phyloP scores from a whole-genome alignment of 495 filamentous ascomycete species.

The Hypoxylon trugodes region DNA sequence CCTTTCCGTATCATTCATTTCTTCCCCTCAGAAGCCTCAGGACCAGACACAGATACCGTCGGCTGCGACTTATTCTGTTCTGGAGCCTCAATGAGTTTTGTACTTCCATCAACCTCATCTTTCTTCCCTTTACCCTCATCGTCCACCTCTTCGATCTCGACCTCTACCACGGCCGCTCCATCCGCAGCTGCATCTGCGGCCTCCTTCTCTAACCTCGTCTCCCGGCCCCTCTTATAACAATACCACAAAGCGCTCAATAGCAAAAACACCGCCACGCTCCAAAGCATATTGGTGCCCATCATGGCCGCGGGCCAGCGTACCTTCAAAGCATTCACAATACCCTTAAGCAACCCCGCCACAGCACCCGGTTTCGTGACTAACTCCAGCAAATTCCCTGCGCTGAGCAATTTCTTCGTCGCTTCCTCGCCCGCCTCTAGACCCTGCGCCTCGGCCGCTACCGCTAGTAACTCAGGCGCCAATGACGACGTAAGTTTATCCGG shows the following conservation, averaged over 20 bases:
- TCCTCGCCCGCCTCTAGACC: constrained; percentile 52
- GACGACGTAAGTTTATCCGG: constrained; percentile 80
- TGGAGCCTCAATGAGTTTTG: not conserved
- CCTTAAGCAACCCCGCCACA: constrained; percentile 80
- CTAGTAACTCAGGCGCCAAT: constrained; percentile 81
- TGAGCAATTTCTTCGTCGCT: constrained; percentile 37
- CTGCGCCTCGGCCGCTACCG: constrained; percentile 74
- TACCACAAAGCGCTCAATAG: constrained; percentile 95
- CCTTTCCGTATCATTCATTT: not conserved
- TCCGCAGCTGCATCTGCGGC: constrained; percentile 15
- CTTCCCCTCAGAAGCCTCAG: not conserved
- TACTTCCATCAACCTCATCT: not conserved
- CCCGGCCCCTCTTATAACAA: constrained; percentile 90
- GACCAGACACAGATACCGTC: constrained; percentile 8
- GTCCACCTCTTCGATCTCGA: not conserved
- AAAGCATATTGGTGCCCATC: constrained; percentile 85
- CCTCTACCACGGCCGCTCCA: not conserved
- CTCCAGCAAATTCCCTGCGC: constrained; percentile 67
- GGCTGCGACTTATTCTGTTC: not conserved
- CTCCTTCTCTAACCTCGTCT: constrained; percentile 81
- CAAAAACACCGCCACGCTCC: constrained; percentile 85
- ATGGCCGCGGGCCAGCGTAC: constrained; percentile 83
- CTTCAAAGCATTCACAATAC: constrained; percentile 85
- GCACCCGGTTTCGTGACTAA: constrained; percentile 87
- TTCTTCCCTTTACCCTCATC: not conserved